Evolutionary conservation across 768 basidiomycete genomes (phyloP), one percentile per base, ranked within the genome.

Genomic region (Cyclocybe aegerita): DNA sequence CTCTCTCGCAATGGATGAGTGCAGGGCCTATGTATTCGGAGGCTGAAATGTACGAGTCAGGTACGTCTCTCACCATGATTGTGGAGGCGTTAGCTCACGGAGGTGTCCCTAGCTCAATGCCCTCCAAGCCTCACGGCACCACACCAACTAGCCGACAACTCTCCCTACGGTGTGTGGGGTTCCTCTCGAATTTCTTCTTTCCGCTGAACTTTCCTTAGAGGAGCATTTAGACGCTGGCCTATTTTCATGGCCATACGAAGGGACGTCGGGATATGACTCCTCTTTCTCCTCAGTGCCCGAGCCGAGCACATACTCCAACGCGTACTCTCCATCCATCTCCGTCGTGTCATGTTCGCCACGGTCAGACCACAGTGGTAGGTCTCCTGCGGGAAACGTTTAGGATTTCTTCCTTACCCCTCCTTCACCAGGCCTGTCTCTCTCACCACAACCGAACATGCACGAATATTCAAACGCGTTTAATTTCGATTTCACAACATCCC

Each of bases 351-450:
- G 61, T 51, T 69, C 66, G 9, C 62, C 66, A 15, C 67, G 66
- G 33, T 68, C 70, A n/a, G 67, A 70, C 31, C 59, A 57, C 31
- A 68, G 68, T 55, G 62, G 70, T 73, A 54, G 43, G 57, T 53
- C 3, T 46, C 12, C 31, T 41, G 36, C 17, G 11, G 42, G 2
- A 46, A 15, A 0, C 11, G 17, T 23, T 10, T 53, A 2, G 33
- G 15, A 2, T 35, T 2, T 17, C 23, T 23, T 29, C n/a, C 30
- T 43, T 36, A 50, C 52, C 52, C 30, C 56, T 50, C 39, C 44
- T 49, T 9, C 43, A 31, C 31, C 47, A 59, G 50, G 45, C 16
- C 32, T 49, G 17, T 60, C 71, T 49, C 58, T 63, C 45, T 68
- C 69, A 9, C 68, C 72, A n/a, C 66, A 71, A 41, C 63, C 67